phyloP scores from a whole-genome alignment of 1,139 yeast species.

The Debaryomyces robertsiae region DNA sequence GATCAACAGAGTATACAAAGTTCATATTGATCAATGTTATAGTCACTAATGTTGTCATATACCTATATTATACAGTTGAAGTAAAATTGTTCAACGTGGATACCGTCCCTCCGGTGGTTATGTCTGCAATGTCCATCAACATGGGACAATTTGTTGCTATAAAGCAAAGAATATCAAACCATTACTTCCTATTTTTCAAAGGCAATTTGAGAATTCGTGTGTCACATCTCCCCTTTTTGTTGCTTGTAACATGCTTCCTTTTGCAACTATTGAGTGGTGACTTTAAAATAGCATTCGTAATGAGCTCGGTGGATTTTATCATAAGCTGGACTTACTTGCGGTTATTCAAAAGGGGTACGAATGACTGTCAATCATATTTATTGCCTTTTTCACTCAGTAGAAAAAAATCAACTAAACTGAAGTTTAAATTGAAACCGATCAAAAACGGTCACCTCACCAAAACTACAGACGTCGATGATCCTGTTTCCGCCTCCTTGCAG shows the following conservation, averaged over 20 bases:
- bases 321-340: conserved; percentile 46
- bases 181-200: conserved; percentile 43
- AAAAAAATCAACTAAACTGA: conserved; percentile 23
- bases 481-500: conserved; percentile 19
- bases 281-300: conserved; percentile 28
- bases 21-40: conserved; percentile 28
- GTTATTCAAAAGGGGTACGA: conserved; percentile 42
- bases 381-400: conserved; percentile 37
- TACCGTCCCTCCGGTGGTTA: conserved; percentile 42
- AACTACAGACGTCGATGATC: conserved; percentile 1
- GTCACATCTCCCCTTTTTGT: conserved; percentile 39
- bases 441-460: conserved; percentile 2
- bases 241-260: conserved; percentile 22
- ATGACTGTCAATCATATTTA: conserved; percentile 45
- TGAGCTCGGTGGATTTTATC: conserved; percentile 33
- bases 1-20: conserved; percentile 33
- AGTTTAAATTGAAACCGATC: conserved; percentile 11
- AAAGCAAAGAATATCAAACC: conserved; percentile 47
- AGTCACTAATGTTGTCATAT: conserved; percentile 37
- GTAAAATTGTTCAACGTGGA: conserved; percentile 28
- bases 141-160: conserved; percentile 48
- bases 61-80: conserved; percentile 38
- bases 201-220: conserved; percentile 44
- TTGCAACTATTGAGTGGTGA: conserved; percentile 32
- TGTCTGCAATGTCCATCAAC: conserved; percentile 39